A percentile compares a stretch with the other conserved stretches of the same genome.
Conservation (phyloP, 2,329 filamentous ascomycete species). For the Ceratocystis harringtonii region DNA sequence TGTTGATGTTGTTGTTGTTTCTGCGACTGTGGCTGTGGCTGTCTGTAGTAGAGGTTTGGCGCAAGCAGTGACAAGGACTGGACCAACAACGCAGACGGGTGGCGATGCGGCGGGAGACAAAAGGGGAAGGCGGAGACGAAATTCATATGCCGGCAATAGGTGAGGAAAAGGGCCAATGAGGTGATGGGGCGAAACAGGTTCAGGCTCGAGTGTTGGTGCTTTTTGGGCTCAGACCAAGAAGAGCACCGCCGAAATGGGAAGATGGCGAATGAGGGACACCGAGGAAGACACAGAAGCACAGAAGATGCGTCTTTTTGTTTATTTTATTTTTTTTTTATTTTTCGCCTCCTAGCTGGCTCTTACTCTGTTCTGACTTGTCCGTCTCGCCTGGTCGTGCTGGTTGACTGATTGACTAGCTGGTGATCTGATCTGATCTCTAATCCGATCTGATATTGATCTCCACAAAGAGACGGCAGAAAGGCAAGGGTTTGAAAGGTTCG, state of each 20-base stretch:
- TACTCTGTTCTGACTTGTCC: no score
- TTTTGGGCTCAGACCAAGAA: neutral
- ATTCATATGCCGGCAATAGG: slow-evolving; percentile 2
- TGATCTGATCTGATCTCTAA: neutral
- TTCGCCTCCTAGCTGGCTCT: neutral
- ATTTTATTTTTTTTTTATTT: neutral
- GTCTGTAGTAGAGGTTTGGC: neutral
- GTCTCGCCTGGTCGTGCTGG: neutral
- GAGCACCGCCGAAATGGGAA: neutral
- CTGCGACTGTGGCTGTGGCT: neutral
- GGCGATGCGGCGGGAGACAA: neutral
- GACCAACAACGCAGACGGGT: neutral
- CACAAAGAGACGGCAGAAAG: neutral
- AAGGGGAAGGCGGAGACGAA: slow-evolving; percentile 1
- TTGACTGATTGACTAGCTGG: neutral
- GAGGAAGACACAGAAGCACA: neutral
- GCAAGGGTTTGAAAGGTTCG: neutral
- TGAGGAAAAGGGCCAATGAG: neutral
- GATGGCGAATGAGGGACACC: neutral
- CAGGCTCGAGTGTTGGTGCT: neutral
- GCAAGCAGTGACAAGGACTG: neutral
- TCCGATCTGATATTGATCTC: neutral
- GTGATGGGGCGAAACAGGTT: neutral
- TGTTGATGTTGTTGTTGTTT: neutral
- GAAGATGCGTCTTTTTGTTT: neutral